Percentiles rank a stretch among this genome's conserved stretches.
phyloP scores from a whole-genome alignment of 192 early-diverging fungal genomes.

The Funneliformis mosseae region DNA sequence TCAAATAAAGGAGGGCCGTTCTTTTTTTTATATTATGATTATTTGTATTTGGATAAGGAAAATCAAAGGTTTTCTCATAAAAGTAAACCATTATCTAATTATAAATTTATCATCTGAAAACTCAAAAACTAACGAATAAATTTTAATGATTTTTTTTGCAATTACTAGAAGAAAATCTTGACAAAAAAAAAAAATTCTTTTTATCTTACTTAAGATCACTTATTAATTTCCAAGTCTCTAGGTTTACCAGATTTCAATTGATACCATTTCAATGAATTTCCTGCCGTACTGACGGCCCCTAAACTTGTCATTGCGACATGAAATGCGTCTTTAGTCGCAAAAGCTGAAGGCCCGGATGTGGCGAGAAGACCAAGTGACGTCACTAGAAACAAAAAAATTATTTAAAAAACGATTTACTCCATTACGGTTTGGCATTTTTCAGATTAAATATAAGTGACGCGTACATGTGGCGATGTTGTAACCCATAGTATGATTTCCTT shows the following conservation, averaged over 20 bases:
- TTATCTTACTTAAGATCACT: too few relatives aligned
- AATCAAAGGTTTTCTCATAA: too few relatives aligned
- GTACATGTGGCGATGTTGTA: not conserved
- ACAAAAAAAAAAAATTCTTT: too few relatives aligned
- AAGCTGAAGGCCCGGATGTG: constrained; percentile 14
- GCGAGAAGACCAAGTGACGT: constrained; percentile 22
- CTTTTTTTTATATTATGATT: too few relatives aligned
- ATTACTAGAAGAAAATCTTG: too few relatives aligned
- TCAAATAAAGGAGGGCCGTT: too few relatives aligned
- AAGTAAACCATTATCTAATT: too few relatives aligned
- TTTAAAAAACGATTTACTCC: not conserved
- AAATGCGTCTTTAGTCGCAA: constrained; percentile 14
- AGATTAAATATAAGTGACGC: not conserved
- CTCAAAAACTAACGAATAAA: too few relatives aligned
- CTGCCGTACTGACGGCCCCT: not conserved
- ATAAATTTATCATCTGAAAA: too few relatives aligned
- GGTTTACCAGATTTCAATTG: constrained; percentile 13
- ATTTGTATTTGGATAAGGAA: too few relatives aligned
- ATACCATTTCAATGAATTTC: constrained; percentile 23
- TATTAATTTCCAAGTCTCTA: not conserved
- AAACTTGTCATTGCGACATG: constrained; percentile 21
- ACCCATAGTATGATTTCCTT: not conserved
- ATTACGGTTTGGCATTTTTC: not conserved
- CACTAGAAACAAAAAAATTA: not conserved
- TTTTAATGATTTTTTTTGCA: too few relatives aligned